These are phyloP conservation scores for Trichophyton simii DNA, from an alignment of 2,329 filamentous ascomycete genomes.

Conservation along the genomic window DNA sequence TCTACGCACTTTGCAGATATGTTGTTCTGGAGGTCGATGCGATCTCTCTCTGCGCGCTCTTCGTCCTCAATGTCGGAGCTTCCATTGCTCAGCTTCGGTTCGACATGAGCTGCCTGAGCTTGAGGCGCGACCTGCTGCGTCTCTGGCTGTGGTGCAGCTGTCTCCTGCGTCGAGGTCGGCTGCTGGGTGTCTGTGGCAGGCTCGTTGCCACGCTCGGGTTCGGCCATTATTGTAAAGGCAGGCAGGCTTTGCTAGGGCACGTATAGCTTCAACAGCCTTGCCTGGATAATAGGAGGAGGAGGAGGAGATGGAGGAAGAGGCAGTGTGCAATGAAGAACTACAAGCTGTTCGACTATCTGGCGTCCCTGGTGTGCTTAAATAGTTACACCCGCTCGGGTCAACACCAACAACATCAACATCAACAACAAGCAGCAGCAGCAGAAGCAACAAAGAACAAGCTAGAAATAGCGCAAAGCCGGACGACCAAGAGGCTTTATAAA, in stretches of 20 bases:
- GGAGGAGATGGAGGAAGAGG: neutral
- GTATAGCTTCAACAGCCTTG: neutral
- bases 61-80: conserved; percentile 6
- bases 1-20: conserved; percentile 19
- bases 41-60: conserved; percentile 18
- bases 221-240: neutral
- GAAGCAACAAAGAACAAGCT: too few species aligned
- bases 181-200: neutral
- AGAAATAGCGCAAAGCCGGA: too few species aligned
- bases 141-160: neutral
- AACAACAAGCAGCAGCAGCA: too few species aligned
- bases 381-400: neutral
- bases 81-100: neutral
- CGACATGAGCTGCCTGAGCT: neutral
- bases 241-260: neutral
- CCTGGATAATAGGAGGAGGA: neutral
- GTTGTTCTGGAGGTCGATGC: conserved; percentile 20
- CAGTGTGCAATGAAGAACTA: neutral
- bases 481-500: too few species aligned
- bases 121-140: neutral
- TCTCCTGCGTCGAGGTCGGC: neutral
- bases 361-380: neutral
- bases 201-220: neutral
- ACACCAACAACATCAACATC: neutral
- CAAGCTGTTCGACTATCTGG: neutral